Evolutionary conservation across 257 asterid species (phyloP).

Genomic region (Solanum appendiculatum): DNA sequence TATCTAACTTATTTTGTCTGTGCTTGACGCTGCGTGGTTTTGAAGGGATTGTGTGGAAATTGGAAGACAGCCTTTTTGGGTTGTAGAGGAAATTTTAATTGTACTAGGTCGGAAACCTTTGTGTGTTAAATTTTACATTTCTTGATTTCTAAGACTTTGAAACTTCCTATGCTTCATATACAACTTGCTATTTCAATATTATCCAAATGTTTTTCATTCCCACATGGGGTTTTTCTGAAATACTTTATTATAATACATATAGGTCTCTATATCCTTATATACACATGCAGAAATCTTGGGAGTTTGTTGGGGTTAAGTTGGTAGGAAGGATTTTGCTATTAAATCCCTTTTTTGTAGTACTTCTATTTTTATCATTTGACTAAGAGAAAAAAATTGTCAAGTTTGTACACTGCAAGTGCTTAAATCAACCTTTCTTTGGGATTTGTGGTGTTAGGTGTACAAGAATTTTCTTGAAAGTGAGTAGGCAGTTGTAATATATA

Average conservation of each 20-base stretch:
- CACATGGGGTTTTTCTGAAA: background rate
- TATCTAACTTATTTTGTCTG: no score
- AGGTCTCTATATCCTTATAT: background rate
- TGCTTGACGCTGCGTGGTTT: constrained; percentile 62
- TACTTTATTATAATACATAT: background rate
- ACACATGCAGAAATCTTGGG: background rate
- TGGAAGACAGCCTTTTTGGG: constrained; percentile 19
- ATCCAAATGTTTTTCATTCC: background rate
- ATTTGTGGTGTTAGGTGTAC: background rate
- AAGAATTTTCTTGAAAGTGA: background rate
- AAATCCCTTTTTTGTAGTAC: background rate
- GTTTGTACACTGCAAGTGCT: background rate
- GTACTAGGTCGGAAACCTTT: constrained; percentile 10
- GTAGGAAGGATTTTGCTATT: background rate
- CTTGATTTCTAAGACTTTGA: constrained; percentile 34
- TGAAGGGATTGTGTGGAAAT: constrained; percentile 29
- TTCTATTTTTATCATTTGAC: no score
- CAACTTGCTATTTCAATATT: constrained; percentile 16
- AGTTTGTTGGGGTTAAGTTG: background rate
- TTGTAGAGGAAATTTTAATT: background rate
- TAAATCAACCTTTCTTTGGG: background rate
- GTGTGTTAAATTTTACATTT: constrained; percentile 8
- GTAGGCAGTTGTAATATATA: background rate
- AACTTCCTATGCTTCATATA: constrained; percentile 38
- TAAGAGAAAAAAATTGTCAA: background rate